Conservation (phyloP, 306 rosid species). For the Vigna radiata region DNA sequence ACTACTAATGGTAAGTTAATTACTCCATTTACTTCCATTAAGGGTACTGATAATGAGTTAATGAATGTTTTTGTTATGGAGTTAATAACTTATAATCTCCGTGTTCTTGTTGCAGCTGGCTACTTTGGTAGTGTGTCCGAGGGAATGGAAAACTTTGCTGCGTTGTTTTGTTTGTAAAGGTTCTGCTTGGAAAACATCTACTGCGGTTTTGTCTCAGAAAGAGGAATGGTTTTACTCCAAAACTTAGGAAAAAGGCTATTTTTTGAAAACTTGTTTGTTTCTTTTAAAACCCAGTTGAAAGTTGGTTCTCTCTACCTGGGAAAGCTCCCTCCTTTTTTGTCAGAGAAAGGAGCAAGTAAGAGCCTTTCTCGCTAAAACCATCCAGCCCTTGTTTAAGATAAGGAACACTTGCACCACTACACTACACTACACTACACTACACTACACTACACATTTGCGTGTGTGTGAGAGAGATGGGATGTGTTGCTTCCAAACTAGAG, state of each 20-base stretch:
- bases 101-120: constrained; percentile 25
- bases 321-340: constrained; percentile 58
- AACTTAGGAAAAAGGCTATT: constrained; percentile 47
- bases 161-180: constrained; percentile 33
- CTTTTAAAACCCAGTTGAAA: constrained; percentile 48
- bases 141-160: constrained; percentile 44
- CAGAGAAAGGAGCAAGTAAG: constrained; percentile 53
- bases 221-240: constrained; percentile 50
- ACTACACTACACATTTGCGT: neutral
- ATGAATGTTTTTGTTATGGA: neutral
- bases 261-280: constrained; percentile 41
- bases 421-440: neutral
- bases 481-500: constrained; percentile 96
- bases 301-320: constrained; percentile 39
- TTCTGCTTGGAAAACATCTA: constrained; percentile 33
- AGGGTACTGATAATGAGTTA: constrained; percentile 2
- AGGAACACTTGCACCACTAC: constrained; percentile 21
- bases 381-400: constrained; percentile 28
- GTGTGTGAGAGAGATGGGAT: constrained; percentile 63
- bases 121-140: neutral
- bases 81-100: neutral
- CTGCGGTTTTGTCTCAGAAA: constrained; percentile 39
- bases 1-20: constrained; percentile 21
- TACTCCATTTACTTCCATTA: neutral
- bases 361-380: constrained; percentile 54